Conservation (phyloP, 2,329 filamentous ascomycete genomes). For the Stemphylium vesicarium region DNA sequence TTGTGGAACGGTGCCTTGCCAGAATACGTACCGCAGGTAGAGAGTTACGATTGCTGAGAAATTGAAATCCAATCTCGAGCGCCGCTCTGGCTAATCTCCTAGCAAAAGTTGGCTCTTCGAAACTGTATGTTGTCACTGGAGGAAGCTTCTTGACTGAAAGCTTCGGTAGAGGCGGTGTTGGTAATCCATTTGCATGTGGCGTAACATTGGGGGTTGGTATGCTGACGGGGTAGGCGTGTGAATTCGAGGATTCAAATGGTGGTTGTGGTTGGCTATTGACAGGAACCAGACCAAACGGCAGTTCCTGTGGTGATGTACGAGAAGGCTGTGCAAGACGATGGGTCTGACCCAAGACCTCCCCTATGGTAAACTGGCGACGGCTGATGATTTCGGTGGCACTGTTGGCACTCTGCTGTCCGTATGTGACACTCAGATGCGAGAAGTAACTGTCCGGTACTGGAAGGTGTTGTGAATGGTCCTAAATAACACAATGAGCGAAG, state of each 20-base stretch:
- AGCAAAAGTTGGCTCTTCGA: slow-evolving; percentile 71
- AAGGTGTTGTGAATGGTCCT: slow-evolving; percentile 7
- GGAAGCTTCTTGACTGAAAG: slow-evolving; percentile 37
- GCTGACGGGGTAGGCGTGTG: slow-evolving; percentile 30
- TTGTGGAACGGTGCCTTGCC: neutral
- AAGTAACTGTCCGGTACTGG: slow-evolving; percentile 21
- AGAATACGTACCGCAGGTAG: slow-evolving; percentile 24
- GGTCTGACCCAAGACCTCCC: slow-evolving; percentile 31
- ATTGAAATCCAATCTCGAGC: slow-evolving; percentile 66
- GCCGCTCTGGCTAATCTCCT: slow-evolving; percentile 72
- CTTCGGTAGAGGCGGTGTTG: slow-evolving; percentile 29
- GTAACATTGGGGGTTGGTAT: slow-evolving; percentile 34
- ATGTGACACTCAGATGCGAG: slow-evolving; percentile 14
- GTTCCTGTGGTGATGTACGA: slow-evolving; percentile 9
- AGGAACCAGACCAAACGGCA: slow-evolving; percentile 43
- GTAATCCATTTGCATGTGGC: slow-evolving; percentile 34
- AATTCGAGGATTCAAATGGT: slow-evolving; percentile 17
- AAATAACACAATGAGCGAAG: neutral
- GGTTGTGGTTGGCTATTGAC: slow-evolving; percentile 29
- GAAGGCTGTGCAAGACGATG: slow-evolving; percentile 7
- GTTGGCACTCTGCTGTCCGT: slow-evolving; percentile 5
- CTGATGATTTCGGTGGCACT: slow-evolving; percentile 16
- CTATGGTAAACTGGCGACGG: slow-evolving; percentile 21
- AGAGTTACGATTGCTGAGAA: slow-evolving; percentile 59
- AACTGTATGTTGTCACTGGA: slow-evolving; percentile 63